A percentile compares a stretch with the other conserved stretches of the same genome.
These are phyloP conservation scores for Hamigera avellanea DNA, from an alignment of 495 filamentous ascomycete genomes.

Conservation along the genomic window DNA sequence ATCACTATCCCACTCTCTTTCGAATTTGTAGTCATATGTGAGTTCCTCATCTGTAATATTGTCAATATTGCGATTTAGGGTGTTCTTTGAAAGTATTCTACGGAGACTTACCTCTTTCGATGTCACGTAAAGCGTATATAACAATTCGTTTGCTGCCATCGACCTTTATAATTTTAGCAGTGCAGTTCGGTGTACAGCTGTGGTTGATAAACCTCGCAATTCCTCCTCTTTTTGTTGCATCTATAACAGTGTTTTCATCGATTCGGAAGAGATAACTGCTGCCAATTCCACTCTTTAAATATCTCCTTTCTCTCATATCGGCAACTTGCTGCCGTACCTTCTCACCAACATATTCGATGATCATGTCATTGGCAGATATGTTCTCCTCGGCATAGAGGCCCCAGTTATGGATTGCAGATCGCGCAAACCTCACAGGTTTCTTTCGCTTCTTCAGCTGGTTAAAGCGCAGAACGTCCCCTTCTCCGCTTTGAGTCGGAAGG, in stretches of 20 bases:
- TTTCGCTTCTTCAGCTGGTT: conserved; percentile 99
- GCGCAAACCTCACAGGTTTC: conserved; percentile 96
- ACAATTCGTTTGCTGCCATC: conserved; percentile 99
- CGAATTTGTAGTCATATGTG: conserved; percentile 99
- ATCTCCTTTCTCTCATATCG: conserved; percentile 81
- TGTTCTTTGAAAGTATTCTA: neutral
- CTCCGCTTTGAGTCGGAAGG: conserved; percentile 52
- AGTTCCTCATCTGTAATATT: conserved; percentile 75
- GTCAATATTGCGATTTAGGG: conserved; percentile 29
- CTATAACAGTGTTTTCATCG: conserved; percentile 93
- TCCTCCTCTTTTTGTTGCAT: conserved; percentile 95
- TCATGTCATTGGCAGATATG: conserved; percentile 97
- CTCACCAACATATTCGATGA: conserved; percentile 98
- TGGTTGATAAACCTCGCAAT: conserved; percentile 99
- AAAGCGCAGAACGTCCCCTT: conserved; percentile 85
- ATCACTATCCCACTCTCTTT: conserved; percentile 85
- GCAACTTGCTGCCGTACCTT: conserved; percentile 94
- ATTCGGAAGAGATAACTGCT: conserved; percentile 97
- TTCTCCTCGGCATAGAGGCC: conserved; percentile 96
- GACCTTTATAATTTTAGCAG: conserved; percentile 98
- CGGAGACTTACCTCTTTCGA: conserved; percentile 68
- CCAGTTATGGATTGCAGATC: conserved; percentile 98
- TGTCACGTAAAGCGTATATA: conserved; percentile 94
- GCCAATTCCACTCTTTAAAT: conserved; percentile 92
- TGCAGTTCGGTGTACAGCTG: conserved; percentile 95